Conservation (phyloP, 176 grass and related monocot genomes). For the Cocos nucifera region DNA sequence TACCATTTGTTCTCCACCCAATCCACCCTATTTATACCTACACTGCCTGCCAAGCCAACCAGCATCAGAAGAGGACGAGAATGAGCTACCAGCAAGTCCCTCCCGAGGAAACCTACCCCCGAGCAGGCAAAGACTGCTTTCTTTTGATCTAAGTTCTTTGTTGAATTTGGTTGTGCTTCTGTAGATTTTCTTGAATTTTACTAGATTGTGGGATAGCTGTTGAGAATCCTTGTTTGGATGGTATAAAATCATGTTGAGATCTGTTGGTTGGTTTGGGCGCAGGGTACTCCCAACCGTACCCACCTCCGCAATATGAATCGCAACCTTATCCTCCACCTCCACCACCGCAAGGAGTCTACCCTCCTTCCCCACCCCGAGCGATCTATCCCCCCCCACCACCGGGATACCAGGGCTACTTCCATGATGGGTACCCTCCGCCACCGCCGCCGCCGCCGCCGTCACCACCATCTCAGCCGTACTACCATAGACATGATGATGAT, state of each 20-base stretch:
- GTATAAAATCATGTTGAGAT: not conserved
- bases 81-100: slow-evolving; percentile 62
- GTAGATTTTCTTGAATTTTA: too few relatives aligned
- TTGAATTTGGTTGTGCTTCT: not conserved
- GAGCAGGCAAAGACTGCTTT: slow-evolving; percentile 28
- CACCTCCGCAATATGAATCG: slow-evolving; percentile 3
- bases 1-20: too few relatives aligned
- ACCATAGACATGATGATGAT: slow-evolving; percentile 32
- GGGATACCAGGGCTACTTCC: slow-evolving; percentile 88
- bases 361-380: slow-evolving; percentile 12
- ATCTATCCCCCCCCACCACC: slow-evolving; percentile 23
- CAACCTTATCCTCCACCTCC: slow-evolving; percentile 31
- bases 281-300: slow-evolving; percentile 50
- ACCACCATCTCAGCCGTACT: slow-evolving; percentile 24
- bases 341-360: slow-evolving; percentile 9
- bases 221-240: too few relatives aligned
- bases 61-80: not conserved
- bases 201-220: too few relatives aligned
- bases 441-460: slow-evolving; percentile 27
- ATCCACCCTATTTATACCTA: too few relatives aligned
- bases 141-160: not conserved
- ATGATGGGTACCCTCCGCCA: slow-evolving; percentile 24
- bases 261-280: slow-evolving; percentile 12
- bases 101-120: slow-evolving; percentile 26
- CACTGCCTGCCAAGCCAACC: too few relatives aligned